Evolutionary conservation across 2,329 filamentous ascomycete species (phyloP), one percentile per base, ranked within the genome.

Genomic region (Ascochyta pisi): DNA sequence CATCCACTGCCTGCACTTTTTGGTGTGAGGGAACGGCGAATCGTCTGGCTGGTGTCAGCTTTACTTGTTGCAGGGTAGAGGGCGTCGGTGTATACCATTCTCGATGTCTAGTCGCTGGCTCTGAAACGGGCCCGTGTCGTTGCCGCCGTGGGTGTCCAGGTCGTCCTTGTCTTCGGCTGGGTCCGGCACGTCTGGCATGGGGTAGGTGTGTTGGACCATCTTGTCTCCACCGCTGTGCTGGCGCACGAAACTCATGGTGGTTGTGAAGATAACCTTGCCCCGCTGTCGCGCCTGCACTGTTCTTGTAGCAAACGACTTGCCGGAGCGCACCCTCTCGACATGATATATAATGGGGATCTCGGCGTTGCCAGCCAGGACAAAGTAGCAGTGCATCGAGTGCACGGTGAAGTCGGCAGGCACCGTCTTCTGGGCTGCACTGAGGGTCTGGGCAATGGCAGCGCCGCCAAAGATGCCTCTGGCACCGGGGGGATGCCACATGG

Each of bases 361-460:
- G 12, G 86, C 83, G 70, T 94, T 90, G 26, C 95, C 95, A 4
- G 94, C 93, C 2, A 98, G 87, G 31, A 99, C 88, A 76, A 99
- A 99, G 81, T 98, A 99, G 84, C 95, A 98, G 83, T 99, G 95
- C 90, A 96, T 97, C 72, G 89, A 94, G 81, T 99, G 95, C 45
- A 95, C 87, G 57, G 88, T 85, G 77, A 96, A 97, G 73, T 90
- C 83, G 24, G 81, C 75, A 0, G 89, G 89, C 2, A 99, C 91
- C 8, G 95, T 99, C 71, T 87, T 86, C 76, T 96, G 92, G 23
- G 92, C 95, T 2, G 95, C 92, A 41, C 90, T 85, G 24, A 97
- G 88, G 69, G 86, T 93, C 82, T 98, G 94, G 43, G 94, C 93
- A 66, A 99, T 97, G 34, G 96, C 92, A 53, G 90, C 88, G 63